Base-by-base conservation (phyloP, 345 rosid genomes). In the Physaria fendleri region DNA sequence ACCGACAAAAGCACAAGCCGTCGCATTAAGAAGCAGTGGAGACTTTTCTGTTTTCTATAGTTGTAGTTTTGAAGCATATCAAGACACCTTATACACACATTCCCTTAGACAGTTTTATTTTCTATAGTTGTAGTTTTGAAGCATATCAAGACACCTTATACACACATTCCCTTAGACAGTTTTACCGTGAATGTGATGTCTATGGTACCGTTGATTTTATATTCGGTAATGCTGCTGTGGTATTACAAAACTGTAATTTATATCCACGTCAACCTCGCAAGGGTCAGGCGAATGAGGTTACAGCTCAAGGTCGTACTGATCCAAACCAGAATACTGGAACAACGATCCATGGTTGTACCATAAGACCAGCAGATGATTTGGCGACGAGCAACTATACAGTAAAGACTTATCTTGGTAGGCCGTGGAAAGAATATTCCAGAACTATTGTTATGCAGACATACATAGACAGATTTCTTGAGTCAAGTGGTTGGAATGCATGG, bases 171-270 rank as follows among this genome's bases (percentile, higher is more conserved):
- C 67, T 85, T 0, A 66, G 97, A 52, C 97, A 89, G 47, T 89
- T 86, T 68, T 93, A 93, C 25, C 77, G 97, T 1, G 95, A 85
- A 49, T 93, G 99, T 8, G 91, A 93, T 37, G 69, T 93, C 5
- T 93, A 86, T 9, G 99, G 99, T 1, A 93, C 99, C 0, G 95
- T 89, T 4, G 99, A 93, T 27, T 93, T 84, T 62, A 93, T 93
- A 55, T 93, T 93, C 18, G 99, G 99, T 7, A 93, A 93, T 16
- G 99, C 95, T 0, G 97, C 95, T 0, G 95, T 75, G 5, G 88
- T 93, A 13, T 60, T 89, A 53, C 97, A 89, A 25, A 81, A 77
- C 45, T 89, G 99, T 69, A 83, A 78, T 72, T 5, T 93, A 13
- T 86, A 80, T 56, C 86, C 97, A 1, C 81, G 95, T 5, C 75